phyloP scores from a whole-genome alignment of 1,284 basidiomycete species.

The Boletus mariae region DNA sequence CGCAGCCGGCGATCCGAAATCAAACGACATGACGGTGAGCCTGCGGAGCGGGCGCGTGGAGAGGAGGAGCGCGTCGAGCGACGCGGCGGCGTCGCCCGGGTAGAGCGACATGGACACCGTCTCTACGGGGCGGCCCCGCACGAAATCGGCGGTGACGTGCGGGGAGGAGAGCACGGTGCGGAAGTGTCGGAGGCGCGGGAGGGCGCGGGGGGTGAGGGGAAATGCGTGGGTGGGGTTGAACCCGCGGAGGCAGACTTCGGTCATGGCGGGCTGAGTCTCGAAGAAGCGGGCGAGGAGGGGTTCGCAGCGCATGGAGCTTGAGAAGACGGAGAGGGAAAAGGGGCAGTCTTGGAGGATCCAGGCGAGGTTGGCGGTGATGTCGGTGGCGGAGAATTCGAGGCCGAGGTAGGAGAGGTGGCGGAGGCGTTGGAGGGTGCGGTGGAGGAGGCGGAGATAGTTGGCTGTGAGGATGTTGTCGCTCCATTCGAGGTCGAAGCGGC shows the following conservation, averaged over 20 bases:
- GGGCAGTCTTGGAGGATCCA: conserved; percentile 46
- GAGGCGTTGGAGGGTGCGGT: conserved; percentile 40
- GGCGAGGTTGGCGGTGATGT: conserved; percentile 34
- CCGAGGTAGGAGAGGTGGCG: conserved; percentile 39
- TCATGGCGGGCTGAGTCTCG: conserved; percentile 44
- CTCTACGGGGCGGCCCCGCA: conserved; percentile 48
- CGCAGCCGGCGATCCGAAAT: conserved; percentile 38
- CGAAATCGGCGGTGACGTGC: conserved; percentile 41
- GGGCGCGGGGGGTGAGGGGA: conserved; percentile 37
- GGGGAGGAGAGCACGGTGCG: conserved; percentile 54
- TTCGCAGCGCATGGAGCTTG: conserved; percentile 52
- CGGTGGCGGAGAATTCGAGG: conserved; percentile 45
- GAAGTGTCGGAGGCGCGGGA: conserved; percentile 48
- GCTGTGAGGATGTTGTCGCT: conserved; percentile 31
- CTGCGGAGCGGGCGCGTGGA: conserved; percentile 41
- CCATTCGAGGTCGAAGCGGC: conserved; percentile 43
- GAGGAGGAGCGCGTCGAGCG: conserved; percentile 44
- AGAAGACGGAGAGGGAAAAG: conserved; percentile 44
- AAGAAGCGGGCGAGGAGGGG: conserved; percentile 48
- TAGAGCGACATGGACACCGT: conserved; percentile 53
- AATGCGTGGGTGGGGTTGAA: conserved; percentile 36
- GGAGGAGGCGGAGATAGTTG: conserved; percentile 49
- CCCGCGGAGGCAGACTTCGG: conserved; percentile 52
- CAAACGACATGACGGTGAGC: conserved; percentile 58
- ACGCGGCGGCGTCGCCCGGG: conserved; percentile 32